Base-by-base conservation (phyloP, 352 stramenopile species). In the Globisporangium yorkense region DNA sequence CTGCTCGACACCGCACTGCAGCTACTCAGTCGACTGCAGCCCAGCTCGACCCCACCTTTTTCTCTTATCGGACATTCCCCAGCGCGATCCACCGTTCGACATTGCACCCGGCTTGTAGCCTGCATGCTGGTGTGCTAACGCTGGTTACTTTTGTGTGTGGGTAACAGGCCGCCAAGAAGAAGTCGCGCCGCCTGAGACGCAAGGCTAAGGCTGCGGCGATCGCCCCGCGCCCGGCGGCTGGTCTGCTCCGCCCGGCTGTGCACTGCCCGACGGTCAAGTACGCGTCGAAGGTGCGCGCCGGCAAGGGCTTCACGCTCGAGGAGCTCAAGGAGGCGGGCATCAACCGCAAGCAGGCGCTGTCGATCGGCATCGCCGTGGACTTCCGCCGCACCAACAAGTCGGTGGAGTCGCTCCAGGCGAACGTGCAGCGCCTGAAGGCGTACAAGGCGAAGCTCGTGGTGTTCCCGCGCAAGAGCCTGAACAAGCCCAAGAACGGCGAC, bases 391-490 rank as follows among this genome's bases (percentile, higher is more conserved):
- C 81, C 62, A 99, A 99, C 96, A 97, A 97, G 76, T 98, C 80
- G 67, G 86, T 98, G 16, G 96, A 99, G 75, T 97, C 89, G 62
- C 82, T 96, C 53, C 87, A 97, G 75, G 84, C 88, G 29, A 99
- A 99, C 81, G 97, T 99, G 59, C 88, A 98, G 67, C 95, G 97
- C 74, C 90, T 99, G 54, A 98, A 99, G 84, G 93, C 96, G 61
- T 99, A 99, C 96, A 98, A 99, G 84, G 77, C 81, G 57, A 99
- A 98, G 72, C 86, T 99, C 48, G 90, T 99, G 60, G 84, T 99
- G 58, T 99, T 99, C 92, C 96, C 97, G 62, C 96, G 96, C 83
- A 98, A 98, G 80, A 89, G 85, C 76, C 72, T 94, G 57, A 96
- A 93, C 74, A 98, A 97, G 84, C 75, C 88, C 58, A 98, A 98